Base-by-base conservation (phyloP, 169 alveolate species). In the Babesia bigemina region DNA sequence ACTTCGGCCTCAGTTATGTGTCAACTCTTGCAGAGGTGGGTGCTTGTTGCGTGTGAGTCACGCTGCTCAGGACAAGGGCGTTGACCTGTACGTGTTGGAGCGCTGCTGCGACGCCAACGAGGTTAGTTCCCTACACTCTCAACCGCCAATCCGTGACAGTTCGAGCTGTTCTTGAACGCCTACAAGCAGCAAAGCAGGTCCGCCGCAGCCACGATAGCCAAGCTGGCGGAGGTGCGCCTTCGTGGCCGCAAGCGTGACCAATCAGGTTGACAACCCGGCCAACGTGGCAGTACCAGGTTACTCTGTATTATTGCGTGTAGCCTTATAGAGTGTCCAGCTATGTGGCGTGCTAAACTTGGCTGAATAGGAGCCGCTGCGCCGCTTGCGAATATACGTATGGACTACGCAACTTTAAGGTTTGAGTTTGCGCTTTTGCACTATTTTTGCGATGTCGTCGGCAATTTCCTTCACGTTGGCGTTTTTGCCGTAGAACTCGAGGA, bases 401-500 rank as follows among this genome's bases (percentile, higher is more conserved):
- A 33, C 39, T 33, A 33, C 39, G 39, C 39, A 33, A 39, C 50
- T 0, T 16, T 45, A 45, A 12, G 63, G 52, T 33, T 67, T 67
- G 29, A 67, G 39, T 14, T 67, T 55, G n/a, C 76, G 48, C 55
- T 67, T 33, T 50, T 81, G 67, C 55, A 81, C 44, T 26, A 81
- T 52, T 28, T 81, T 81, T 14, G 75, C 73, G 44, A 73, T 81
- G 36, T 76, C 62, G 70, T 81, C 73, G 26, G 83, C 93, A 69
- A 91, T 88, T 60, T 93, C 97, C 65, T 81, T 82, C 4, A 91
- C 93, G 8, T 93, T 94, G 78, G 86, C 72, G 66, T 94, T 94
- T 76, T 94, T 93, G 44, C 97, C 96, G 60, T 89, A 94, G 84
- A 94, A 92, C 65, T 94, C 97, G 22, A 93, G 84, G 71, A 94